phyloP scores from a whole-genome alignment of 768 basidiomycete species.

The Auricularia heimuer region DNA sequence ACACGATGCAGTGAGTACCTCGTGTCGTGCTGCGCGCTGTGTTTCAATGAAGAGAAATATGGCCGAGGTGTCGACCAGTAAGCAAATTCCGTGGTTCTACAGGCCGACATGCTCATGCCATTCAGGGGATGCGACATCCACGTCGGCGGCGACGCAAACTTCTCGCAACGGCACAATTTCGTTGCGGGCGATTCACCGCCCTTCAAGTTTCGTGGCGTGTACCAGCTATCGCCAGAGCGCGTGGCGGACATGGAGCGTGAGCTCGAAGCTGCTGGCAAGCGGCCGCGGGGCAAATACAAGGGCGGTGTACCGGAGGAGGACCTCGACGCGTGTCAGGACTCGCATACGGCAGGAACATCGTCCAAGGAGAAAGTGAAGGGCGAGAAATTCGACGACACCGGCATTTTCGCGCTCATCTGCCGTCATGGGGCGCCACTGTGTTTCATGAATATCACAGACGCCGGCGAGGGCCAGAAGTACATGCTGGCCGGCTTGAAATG shows the following conservation, averaged over 20 bases:
- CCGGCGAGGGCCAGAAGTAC: neutral
- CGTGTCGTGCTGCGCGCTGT: constrained; percentile 24
- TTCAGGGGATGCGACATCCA: constrained; percentile 29
- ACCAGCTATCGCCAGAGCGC: constrained; percentile 23
- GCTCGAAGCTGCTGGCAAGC: constrained; percentile 13
- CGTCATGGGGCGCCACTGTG: constrained; percentile 25
- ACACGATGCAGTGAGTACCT: constrained; percentile 14
- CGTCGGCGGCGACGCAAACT: constrained; percentile 29
- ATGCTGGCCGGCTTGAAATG: neutral
- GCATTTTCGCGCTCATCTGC: constrained; percentile 31
- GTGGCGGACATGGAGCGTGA: constrained; percentile 21
- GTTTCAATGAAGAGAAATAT: constrained; percentile 21
- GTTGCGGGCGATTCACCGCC: constrained; percentile 22
- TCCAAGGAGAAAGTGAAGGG: neutral
- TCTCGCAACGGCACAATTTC: constrained; percentile 27
- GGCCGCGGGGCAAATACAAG: constrained; percentile 10
- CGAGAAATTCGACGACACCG: constrained; percentile 24
- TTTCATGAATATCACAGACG: neutral
- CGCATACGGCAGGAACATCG: neutral
- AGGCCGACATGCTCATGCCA: no score
- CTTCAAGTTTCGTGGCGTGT: constrained; percentile 23
- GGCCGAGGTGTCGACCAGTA: constrained; percentile 12
- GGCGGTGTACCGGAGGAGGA: constrained; percentile 25
- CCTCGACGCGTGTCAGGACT: neutral
- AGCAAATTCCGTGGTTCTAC: no score